Conservation (phyloP, 495 filamentous ascomycete species). For the Penicillium lagena region DNA sequence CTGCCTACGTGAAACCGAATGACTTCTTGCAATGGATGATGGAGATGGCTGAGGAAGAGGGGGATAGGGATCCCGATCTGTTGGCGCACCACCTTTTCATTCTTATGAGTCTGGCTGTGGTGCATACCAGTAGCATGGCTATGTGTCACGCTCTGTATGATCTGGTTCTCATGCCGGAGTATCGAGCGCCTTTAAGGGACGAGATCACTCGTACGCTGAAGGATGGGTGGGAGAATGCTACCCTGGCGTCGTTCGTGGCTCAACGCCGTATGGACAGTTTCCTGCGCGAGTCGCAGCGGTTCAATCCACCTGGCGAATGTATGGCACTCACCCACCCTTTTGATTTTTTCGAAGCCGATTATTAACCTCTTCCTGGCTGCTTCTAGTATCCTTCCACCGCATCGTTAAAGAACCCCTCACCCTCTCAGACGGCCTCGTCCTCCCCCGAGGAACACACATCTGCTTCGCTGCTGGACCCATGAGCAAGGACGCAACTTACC, state of each 20-base stretch:
- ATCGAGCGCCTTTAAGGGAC: conserved; percentile 19
- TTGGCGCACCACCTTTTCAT: conserved; percentile 23
- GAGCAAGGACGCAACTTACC: conserved; percentile 19
- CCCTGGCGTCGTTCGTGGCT: conserved; percentile 8
- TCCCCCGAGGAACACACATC: conserved; percentile 24
- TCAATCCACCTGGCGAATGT: conserved; percentile 29
- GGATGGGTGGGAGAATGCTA: conserved; percentile 19
- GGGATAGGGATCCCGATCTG: conserved; percentile 14
- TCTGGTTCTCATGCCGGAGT: conserved; percentile 22
- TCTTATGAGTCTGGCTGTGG: conserved; percentile 22
- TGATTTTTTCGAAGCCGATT: background rate
- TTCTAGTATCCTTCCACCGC: conserved; percentile 23
- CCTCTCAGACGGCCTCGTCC: conserved; percentile 20
- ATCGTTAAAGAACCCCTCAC: conserved; percentile 17
- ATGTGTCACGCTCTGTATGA: conserved; percentile 30
- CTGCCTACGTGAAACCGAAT: conserved; percentile 21
- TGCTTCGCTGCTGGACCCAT: conserved; percentile 29
- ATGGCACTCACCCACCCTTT: background rate
- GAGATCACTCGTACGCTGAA: conserved; percentile 19
- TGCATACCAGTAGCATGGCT: conserved; percentile 27
- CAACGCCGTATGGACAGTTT: conserved; percentile 29
- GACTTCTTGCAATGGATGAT: conserved; percentile 38
- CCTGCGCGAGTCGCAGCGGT: conserved; percentile 29
- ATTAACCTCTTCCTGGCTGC: background rate
- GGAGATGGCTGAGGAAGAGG: conserved; percentile 19